A percentile compares a stretch with the other conserved stretches of the same genome.
phyloP scores from a whole-genome alignment of 176 grass and related monocot genomes.

The Raddia guianensis region DNA sequence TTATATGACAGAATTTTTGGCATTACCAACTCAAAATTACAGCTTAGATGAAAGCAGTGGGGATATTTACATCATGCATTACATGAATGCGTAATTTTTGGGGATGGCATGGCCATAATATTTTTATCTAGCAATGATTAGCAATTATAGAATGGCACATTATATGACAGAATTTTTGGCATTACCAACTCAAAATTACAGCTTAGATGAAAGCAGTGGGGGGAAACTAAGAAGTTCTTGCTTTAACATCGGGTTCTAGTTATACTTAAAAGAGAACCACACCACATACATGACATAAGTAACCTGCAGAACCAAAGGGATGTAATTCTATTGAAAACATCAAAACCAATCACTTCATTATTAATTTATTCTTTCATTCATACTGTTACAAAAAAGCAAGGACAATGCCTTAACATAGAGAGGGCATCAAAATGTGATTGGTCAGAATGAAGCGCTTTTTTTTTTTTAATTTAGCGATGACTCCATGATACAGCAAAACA shows the following conservation, averaged over 20 bases:
- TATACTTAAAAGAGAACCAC: not conserved
- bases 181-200: not conserved
- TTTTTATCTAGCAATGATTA: not conserved
- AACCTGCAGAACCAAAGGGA: not conserved
- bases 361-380: not conserved
- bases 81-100: not conserved
- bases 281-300: not conserved
- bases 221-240: not conserved
- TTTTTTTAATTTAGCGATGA: not conserved
- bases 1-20: not conserved
- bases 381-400: not conserved
- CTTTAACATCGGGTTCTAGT: constrained; percentile 6
- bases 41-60: constrained; percentile 11
- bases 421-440: constrained; percentile 6
- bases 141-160: not conserved
- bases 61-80: not conserved
- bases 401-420: not conserved
- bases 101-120: not conserved
- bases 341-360: constrained; percentile 10
- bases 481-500: constrained; percentile 31
- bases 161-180: not conserved
- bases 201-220: constrained; percentile 12
- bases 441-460: not conserved
- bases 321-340: not conserved
- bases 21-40: not conserved